These are phyloP conservation scores for Fusarium chlamydosporum DNA, from an alignment of 2,329 filamentous ascomycete genomes.

Conservation along the genomic window DNA sequence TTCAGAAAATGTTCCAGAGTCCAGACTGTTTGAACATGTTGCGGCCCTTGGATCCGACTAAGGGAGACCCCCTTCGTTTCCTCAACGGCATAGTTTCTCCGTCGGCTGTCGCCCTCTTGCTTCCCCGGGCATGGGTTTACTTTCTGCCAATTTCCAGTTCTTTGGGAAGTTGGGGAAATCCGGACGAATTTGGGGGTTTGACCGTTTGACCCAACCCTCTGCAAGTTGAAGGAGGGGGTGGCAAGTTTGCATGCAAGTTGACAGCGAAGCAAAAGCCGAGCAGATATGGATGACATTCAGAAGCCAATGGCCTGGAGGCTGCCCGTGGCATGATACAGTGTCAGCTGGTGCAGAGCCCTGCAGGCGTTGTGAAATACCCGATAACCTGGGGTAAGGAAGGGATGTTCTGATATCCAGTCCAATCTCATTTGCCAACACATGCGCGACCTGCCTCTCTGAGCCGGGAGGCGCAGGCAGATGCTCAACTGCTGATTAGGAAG, in stretches of 20 bases:
- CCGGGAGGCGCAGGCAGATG: slow-evolving; percentile 22
- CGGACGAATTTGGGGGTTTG: slow-evolving; percentile 37
- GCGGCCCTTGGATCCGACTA: slow-evolving; percentile 46
- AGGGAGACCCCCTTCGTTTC: slow-evolving; percentile 18
- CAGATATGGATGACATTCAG: slow-evolving; percentile 3
- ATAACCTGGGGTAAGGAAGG: slow-evolving; percentile 37
- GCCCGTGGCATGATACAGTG: slow-evolving; percentile 36
- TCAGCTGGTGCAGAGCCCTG: slow-evolving; percentile 33
- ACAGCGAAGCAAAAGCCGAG: slow-evolving; percentile 15
- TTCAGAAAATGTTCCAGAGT: slow-evolving; percentile 5
- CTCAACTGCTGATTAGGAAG: slow-evolving; percentile 24
- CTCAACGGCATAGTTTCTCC: slow-evolving; percentile 40
- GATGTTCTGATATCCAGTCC: slow-evolving; percentile 12
- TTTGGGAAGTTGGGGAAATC: slow-evolving; percentile 44
- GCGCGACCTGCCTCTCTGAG: slow-evolving; percentile 23
- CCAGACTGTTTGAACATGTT: slow-evolving; percentile 6
- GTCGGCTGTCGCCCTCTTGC: slow-evolving; percentile 37
- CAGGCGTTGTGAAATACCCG: slow-evolving; percentile 23
- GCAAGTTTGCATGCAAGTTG: slow-evolving; percentile 17
- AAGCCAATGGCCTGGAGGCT: slow-evolving; percentile 23
- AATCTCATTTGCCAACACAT: slow-evolving; percentile 3
- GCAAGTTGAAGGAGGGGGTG: slow-evolving; percentile 6
- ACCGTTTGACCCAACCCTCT: neutral
- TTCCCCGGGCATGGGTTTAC: slow-evolving; percentile 36
- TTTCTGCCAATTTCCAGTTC: slow-evolving; percentile 20